A percentile compares a stretch with the other conserved stretches of the same genome.
These are phyloP conservation scores for Pyropia haitanensis DNA, from an alignment of 23 red algal species.

Conservation along the genomic window DNA sequence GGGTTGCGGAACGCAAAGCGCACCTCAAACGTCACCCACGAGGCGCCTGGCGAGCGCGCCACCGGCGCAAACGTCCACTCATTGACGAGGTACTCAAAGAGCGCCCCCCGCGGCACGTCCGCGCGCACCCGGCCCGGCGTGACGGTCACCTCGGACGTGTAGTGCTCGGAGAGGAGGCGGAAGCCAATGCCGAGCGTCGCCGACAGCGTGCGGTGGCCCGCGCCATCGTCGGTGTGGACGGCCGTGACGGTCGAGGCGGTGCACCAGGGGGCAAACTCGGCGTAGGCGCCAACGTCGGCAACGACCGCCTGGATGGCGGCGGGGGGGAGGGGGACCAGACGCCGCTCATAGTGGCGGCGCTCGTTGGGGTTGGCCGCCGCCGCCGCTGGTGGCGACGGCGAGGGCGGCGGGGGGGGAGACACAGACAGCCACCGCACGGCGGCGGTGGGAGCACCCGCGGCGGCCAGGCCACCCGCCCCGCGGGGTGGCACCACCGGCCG, in stretches of 20 bases:
- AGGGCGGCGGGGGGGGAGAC: too few relatives aligned
- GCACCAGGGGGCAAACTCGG: slow-evolving; percentile 94
- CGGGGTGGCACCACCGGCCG: too few relatives aligned
- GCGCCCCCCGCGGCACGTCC: slow-evolving; percentile 39
- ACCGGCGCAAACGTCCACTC: slow-evolving; percentile 83
- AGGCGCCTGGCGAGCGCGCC: slow-evolving; percentile 15
- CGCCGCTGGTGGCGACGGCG: too few relatives aligned
- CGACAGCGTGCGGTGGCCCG: slow-evolving; percentile 12
- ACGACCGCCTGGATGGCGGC: slow-evolving; percentile 74
- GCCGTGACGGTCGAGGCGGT: slow-evolving; percentile 38
- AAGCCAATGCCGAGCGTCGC: slow-evolving; percentile 90
- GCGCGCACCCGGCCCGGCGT: slow-evolving; percentile 52
- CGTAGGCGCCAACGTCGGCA: slow-evolving; percentile 69
- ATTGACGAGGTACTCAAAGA: slow-evolving; percentile 96
- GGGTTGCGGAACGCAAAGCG: slow-evolving; percentile 84
- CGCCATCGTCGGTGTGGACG: slow-evolving; percentile 8
- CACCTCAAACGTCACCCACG: slow-evolving; percentile 77
- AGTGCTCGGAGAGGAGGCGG: slow-evolving; percentile 73
- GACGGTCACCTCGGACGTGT: slow-evolving; percentile 58
- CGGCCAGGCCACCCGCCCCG: too few relatives aligned
- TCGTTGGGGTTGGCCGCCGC: slow-evolving; percentile 12
- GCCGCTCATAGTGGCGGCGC: slow-evolving; percentile 46
- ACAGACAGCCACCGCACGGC: too few relatives aligned
- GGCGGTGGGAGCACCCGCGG: too few relatives aligned
- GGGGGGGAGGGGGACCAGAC: slow-evolving; percentile 51